phyloP scores from a whole-genome alignment of 2,329 filamentous ascomycete species.

The Pseudogymnoascus destructans region DNA sequence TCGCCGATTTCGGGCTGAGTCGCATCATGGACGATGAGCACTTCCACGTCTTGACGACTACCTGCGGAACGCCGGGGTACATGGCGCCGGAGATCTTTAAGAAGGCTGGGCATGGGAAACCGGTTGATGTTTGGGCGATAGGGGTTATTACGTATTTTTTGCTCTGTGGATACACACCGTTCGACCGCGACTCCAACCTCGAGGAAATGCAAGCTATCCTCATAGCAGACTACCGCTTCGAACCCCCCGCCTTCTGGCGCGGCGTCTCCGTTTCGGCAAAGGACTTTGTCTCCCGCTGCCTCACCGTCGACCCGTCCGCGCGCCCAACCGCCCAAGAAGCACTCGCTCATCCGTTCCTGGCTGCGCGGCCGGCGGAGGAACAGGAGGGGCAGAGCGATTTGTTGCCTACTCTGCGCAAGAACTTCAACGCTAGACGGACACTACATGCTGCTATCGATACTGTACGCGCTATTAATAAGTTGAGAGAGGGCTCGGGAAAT shows the following conservation, averaged over 20 bases:
- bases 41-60: conserved; percentile 94
- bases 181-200: conserved; percentile 92
- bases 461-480: conserved; percentile 57
- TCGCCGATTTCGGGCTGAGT: conserved; percentile 90
- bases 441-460: conserved; percentile 60
- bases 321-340: conserved; percentile 86
- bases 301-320: conserved; percentile 76
- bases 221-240: conserved; percentile 91
- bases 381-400: conserved; percentile 45
- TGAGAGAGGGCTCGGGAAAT: conserved; percentile 48
- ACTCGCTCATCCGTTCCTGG: conserved; percentile 52
- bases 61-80: conserved; percentile 93
- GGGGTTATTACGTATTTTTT: conserved; percentile 98
- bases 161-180: conserved; percentile 93
- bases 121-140: conserved; percentile 96
- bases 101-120: conserved; percentile 94
- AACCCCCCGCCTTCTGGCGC: conserved; percentile 90
- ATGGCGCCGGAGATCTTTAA: conserved; percentile 99
- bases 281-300: conserved; percentile 82
- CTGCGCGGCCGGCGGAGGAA: conserved; percentile 35
- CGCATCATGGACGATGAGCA: conserved; percentile 99
- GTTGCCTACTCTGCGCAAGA: conserved; percentile 58
- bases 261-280: conserved; percentile 76
- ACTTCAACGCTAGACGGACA: conserved; percentile 58
- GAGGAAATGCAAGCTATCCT: conserved; percentile 99